Evolutionary conservation across 257 asterid genomes (phyloP).

Genomic region (Cordia subcordata): DNA sequence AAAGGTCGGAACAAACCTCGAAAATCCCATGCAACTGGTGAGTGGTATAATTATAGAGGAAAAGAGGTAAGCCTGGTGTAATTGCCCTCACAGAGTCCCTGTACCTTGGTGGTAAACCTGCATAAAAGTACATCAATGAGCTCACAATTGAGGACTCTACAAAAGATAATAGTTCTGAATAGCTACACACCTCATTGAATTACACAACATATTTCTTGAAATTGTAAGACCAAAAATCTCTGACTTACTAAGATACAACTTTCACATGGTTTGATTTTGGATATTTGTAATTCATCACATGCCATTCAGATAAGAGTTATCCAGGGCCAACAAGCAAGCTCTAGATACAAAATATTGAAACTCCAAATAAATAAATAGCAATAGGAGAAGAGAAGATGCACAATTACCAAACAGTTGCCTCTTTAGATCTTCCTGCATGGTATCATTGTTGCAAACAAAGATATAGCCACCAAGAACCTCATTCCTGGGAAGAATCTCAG

Average conservation of each 20-base stretch:
- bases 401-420: constrained; percentile 80
- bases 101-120: constrained; percentile 93
- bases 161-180: background rate
- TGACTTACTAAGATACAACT: too few species aligned
- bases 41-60: constrained; percentile 87
- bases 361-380: background rate
- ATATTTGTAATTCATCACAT: too few species aligned
- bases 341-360: background rate
- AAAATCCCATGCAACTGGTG: constrained; percentile 96
- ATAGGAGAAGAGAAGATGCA: constrained; percentile 6
- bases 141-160: background rate
- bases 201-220: too few species aligned
- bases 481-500: constrained; percentile 89
- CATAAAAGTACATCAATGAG: constrained; percentile 15
- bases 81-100: constrained; percentile 96
- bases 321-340: too few species aligned
- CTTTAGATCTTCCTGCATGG: constrained; percentile 95
- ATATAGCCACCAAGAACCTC: constrained; percentile 95
- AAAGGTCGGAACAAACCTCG: constrained; percentile 49
- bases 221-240: too few species aligned
- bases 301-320: too few species aligned
- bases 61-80: constrained; percentile 90
- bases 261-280: too few species aligned
- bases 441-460: constrained; percentile 95
- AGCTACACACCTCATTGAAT: background rate